Base-by-base conservation (phyloP, 2,329 filamentous ascomycete species). In the Epichloe brachyelytri region DNA sequence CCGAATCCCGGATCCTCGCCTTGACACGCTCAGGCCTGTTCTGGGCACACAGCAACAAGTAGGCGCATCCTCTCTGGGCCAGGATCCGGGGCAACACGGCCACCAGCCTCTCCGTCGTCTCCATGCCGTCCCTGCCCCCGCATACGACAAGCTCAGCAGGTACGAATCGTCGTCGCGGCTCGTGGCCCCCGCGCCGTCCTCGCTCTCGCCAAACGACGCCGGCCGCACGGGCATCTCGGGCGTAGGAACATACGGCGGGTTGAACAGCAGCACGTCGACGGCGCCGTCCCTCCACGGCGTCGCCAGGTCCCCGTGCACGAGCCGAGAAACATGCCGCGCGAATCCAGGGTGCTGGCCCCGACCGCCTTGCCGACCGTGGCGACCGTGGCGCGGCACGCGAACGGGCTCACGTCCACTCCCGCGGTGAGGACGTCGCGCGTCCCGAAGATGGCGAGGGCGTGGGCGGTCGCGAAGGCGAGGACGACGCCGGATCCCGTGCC, bases 211-310 rank as follows among this genome's bases (percentile, higher is more conserved):
- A 40, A 62, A 65, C 48, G 53, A 58, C 50, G 55, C 61, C 19
- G 62, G 75, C 37, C 77, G 67, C 22, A 68, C 64, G 1, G 91
- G 90, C 53, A 94, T 69, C 40, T 82, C 78, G 26, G 83, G 77
- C 2, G 90, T 94, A 2, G 93, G 93, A 14, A 98, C 93, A 64
- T 98, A 98, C 0, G 93, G 93, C 49, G 93, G 93, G 64, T 98
- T 98, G 75, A 97, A 98, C 30, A 98, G 77, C 55, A 98, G 75
- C 11, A 98, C 77, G 63, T 98, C 93, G 5, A 95, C 77, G 12
- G 47, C 52, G 2, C 74, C 71, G 0, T 70, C 62, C 7, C 77
- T 75, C 40, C 94, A 69, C 0, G 83, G 71, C 2, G 76, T 67
- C 4, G 77, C 74, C 0, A 98, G 74, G 62, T 97, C 88, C 2